A percentile compares a stretch with the other conserved stretches of the same genome.
Evolutionary conservation across 73 alveolate genomes (phyloP).

Genomic region (Paramecium octaurelia): DNA sequence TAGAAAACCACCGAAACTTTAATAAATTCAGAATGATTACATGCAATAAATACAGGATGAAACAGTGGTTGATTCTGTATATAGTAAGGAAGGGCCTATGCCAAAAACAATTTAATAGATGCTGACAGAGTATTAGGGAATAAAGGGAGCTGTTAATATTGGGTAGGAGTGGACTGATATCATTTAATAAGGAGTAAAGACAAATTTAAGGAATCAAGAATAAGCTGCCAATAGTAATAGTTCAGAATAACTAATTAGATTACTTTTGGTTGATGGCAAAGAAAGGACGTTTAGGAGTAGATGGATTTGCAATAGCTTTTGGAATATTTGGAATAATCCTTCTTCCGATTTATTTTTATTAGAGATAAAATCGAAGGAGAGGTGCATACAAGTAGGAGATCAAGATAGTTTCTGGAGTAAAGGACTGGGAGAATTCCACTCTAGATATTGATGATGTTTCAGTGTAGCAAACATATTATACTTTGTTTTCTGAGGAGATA

Average conservation of each 20-base stretch:
- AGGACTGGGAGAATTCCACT: background rate
- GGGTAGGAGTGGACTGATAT: conserved; percentile 37
- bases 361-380: background rate
- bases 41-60: background rate
- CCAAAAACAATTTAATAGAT: background rate
- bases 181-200: background rate
- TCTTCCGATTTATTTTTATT: background rate
- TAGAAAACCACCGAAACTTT: background rate
- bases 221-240: background rate
- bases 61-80: background rate
- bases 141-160: background rate
- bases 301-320: conserved; percentile 29
- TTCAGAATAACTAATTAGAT: background rate
- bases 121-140: background rate
- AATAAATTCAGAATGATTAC: background rate
- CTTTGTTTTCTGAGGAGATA: conserved; percentile 1
- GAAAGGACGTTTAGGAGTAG: conserved; percentile 35
- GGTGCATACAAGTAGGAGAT: background rate
- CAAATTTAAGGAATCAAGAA: background rate
- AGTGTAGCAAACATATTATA: background rate
- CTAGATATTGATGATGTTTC: conserved; percentile 35
- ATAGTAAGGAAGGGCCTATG: background rate
- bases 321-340: conserved; percentile 24
- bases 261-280: background rate
- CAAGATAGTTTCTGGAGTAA: background rate